A percentile compares a stretch with the other conserved stretches of the same genome.
Evolutionary conservation across 1,284 basidiomycete genomes (phyloP).

Genomic region (Amylostereum areolatum): DNA sequence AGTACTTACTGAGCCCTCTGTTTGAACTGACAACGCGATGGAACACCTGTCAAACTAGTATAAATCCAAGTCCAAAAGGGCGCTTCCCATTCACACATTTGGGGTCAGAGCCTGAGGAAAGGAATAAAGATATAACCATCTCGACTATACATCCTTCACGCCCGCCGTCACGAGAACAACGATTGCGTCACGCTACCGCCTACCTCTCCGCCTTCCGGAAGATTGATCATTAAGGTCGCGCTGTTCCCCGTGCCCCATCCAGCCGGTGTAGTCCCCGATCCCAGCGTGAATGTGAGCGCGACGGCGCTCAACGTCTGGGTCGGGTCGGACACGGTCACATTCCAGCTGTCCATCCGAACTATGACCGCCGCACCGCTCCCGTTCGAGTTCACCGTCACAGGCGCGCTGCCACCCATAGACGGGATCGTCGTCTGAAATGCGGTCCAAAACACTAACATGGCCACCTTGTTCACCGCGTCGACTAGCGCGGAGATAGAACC

Average conservation of each 20-base stretch:
- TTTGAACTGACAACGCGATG: too few relatives aligned
- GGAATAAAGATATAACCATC: too few relatives aligned
- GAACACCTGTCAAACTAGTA: too few relatives aligned
- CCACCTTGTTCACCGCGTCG: conserved; percentile 30
- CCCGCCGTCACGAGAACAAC: conserved; percentile 1
- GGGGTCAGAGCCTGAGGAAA: too few relatives aligned
- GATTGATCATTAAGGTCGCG: conserved; percentile 17
- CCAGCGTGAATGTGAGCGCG: conserved; percentile 21
- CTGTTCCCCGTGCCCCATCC: conserved; percentile 23
- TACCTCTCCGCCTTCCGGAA: conserved; percentile 20
- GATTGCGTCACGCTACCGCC: conserved; percentile 30
- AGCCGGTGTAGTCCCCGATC: conserved; percentile 20
- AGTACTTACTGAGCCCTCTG: too few relatives aligned
- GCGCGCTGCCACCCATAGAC: conserved; percentile 9
- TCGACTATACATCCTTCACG: too few relatives aligned
- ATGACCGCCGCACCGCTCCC: conserved; percentile 32
- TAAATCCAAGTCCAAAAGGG: too few relatives aligned
- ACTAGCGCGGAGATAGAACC: conserved; percentile 34
- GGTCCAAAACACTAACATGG: conserved; percentile 43
- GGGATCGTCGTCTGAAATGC: conserved; percentile 6
- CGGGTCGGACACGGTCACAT: conserved; percentile 47
- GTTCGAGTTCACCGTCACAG: conserved; percentile 30
- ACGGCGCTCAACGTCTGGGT: conserved; percentile 24
- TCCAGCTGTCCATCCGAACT: conserved; percentile 30
- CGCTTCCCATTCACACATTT: too few relatives aligned